Evolutionary conservation across 495 filamentous ascomycete species (phyloP), one percentile per base, ranked within the genome.

Genomic region (Melanomma pulvis-pyrius): DNA sequence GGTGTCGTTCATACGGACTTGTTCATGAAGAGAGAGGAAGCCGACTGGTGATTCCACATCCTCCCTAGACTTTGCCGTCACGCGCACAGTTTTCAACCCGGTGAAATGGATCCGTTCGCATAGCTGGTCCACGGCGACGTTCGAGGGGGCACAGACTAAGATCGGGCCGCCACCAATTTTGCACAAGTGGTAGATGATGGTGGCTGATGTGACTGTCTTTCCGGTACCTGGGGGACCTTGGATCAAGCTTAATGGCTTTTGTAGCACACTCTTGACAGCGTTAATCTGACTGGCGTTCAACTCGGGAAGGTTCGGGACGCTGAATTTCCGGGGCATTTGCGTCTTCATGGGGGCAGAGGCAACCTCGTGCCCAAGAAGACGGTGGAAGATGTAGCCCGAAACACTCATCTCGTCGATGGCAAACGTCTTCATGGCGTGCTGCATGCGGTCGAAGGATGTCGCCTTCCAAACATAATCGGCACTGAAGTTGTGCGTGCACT

Each of bases 401-500:
- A 99, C 92, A 73, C 93, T 97, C 88, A 96, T 91, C 73, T 99
- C 94, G 69, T 99, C 94, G 53, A 99, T 87, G 24, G 94, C 94
- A 74, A 99, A 99, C 0, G 91, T 98, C 83, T 98, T 97, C 94
- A 99, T 98, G 36, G 94, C 94, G 65, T 91, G 86, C 76, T 99
- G 94, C 94, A 99, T 99, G 64, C 94, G 92, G 74, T 99, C 94
- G 73, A 98, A 99, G 0, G 93, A 97, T 0, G 96, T 99, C 22
- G 94, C 94, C 73, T 99, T 99, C 94, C 94, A 99, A 30, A 99
- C 94, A 74, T 99, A 99, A 76, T 99, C 94, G 63, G 93, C 94
- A 36, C 90, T 96, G 77, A 98, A 99, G 73, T 96, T 96, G 76
- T 96, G 92, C 1, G 96, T 97, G 80, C 96, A 97, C 72, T 99